Base-by-base conservation (phyloP, 352 stramenopile species). In the Globisporangium radiosum region DNA sequence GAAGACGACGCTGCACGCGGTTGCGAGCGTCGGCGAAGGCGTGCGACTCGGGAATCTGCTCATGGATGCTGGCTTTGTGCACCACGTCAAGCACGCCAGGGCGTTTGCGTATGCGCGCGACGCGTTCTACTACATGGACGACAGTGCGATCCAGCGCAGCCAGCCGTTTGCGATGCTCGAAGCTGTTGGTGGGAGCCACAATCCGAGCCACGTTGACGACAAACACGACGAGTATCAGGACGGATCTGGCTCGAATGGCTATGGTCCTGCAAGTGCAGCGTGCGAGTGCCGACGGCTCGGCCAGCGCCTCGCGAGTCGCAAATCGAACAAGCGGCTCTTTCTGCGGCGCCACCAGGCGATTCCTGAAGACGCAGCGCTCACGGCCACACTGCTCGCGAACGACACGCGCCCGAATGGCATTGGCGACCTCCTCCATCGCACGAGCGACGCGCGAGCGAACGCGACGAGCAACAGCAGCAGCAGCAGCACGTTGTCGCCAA, bases 11-110 rank as follows among this genome's bases (percentile, higher is more conserved):
- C 43, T 63, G 0, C 51, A 61, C 19, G 57, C 62, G 13, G 58
- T 70, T 14, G 48, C 17, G 1, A 53, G 48, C 4, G 49, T 55
- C 8, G n/a, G 52, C 3, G 72, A 81, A 36, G 72, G 60, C 4
- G 49, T 81, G 8, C 72, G 72, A 6, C 25, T 81, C 9, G 70
- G 70, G 2, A 81, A 81, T 47, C 55, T 71, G 52, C 49, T 78
- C 42, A 60, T 81, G 56, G 66, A 78, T 43, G 62, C 64, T 1
- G 65, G 68, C 3, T 63, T 73, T 25, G 25, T 81, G 0, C 72
- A 78, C 43, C 67, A 75, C 52, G 48, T 65, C 39, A 75, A 76
- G 52, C 67, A 76, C 51, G 51, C 55, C 6, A 45, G 56, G 7
- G 44, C 47, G 17, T 78, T 75, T 48, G 59, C 74, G 47, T 55